Conservation (phyloP, 2,329 filamentous ascomycete species). For the Paraphaeosphaeria sporulosa region DNA sequence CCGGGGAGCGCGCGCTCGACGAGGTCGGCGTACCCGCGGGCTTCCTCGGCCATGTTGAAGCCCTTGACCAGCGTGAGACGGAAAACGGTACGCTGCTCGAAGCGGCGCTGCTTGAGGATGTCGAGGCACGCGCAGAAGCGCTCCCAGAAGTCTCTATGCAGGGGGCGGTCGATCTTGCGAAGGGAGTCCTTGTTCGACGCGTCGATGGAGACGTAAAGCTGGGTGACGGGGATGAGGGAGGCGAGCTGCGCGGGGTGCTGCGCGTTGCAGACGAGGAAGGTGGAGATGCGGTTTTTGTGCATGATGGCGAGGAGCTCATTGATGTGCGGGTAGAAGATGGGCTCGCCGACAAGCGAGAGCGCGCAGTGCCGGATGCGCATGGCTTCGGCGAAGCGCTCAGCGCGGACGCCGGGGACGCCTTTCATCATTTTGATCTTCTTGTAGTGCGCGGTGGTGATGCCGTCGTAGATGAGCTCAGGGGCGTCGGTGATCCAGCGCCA, state of each 20-base stretch:
- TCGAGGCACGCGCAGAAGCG: constrained; percentile 90
- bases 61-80: constrained; percentile 95
- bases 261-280: constrained; percentile 95
- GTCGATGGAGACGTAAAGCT: constrained; percentile 96
- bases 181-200: constrained; percentile 89
- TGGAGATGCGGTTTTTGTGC: constrained; percentile 86
- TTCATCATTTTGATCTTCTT: constrained; percentile 98
- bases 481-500: constrained; percentile 97
- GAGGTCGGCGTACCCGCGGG: constrained; percentile 85
- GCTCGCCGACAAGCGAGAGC: constrained; percentile 89
- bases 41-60: constrained; percentile 96
- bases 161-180: constrained; percentile 85
- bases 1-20: constrained; percentile 86
- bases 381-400: constrained; percentile 90
- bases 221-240: constrained; percentile 83
- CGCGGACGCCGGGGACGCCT: constrained; percentile 89
- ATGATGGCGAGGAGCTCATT: constrained; percentile 88
- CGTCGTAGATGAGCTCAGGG: constrained; percentile 86
- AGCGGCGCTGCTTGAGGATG: constrained; percentile 82
- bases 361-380: constrained; percentile 95
- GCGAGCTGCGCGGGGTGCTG: constrained; percentile 93
- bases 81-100: constrained; percentile 91
- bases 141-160: constrained; percentile 98
- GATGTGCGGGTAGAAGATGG: constrained; percentile 98
- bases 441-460: constrained; percentile 91